Base-by-base conservation (phyloP, 257 asterid genomes). In the Apocynum venetum region DNA sequence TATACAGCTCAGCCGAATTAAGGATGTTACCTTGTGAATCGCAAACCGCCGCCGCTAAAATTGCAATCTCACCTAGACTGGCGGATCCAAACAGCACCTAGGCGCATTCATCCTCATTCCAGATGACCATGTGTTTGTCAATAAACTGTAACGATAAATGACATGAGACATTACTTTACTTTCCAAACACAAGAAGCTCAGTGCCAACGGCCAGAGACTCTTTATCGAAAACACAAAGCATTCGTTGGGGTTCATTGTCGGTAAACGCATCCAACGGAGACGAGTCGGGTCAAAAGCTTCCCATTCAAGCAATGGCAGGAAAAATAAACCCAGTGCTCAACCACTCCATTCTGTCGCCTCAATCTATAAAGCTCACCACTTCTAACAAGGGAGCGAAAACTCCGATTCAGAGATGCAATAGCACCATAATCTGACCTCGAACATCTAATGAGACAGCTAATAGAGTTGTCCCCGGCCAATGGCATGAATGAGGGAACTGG, bases 131-230 rank as follows among this genome's bases (percentile, higher is more conserved):
- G 85, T 77, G 85, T 96, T 91, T 5, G 98, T 91, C 86, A 93
- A 75, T 76, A 96, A 78, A 77, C 99, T 91, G 81, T 93, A 96
- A 8, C 88, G 76, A 60, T 93, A 90, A 15, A 96, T 91, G 47
- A 90, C 96, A 51, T 91, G 96, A 25, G 97, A 79, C 86, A 86
- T 73, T 36, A 89, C 79, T 81, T 85, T n/a, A 96, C 82, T 83
- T 87, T 14, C 99, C 99, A 4, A 96, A 96, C 72, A 96, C 97
- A 56, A 96, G 97, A 36, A 96, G 96, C 86, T 96, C 98, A 0
- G 98, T 96, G 14, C 99, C 99, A 67, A 96, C 99, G 0, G 99
- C 98, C 77, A 96, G 76, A 35, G 99, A 96, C 77, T 96, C 99
- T 83, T 91, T 96, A 76, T 96, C 99, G 0, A 91, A 68, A 89